Conservation (phyloP, 2,329 filamentous ascomycete species). For the Xylaria sp. region DNA sequence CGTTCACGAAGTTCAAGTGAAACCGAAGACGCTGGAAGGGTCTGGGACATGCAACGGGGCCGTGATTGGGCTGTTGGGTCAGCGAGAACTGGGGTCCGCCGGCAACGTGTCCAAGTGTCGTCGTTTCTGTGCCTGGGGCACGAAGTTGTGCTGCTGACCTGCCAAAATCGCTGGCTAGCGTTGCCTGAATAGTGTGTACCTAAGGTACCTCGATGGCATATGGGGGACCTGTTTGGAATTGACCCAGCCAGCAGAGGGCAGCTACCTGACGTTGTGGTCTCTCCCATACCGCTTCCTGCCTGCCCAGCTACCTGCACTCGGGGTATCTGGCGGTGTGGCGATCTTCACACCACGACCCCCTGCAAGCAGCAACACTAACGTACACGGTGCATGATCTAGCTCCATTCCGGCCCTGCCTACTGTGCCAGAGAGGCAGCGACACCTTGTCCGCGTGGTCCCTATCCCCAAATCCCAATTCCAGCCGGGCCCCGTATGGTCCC, state of each 20-base stretch:
- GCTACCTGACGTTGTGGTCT: slow-evolving; percentile 42
- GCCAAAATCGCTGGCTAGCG: slow-evolving; percentile 29
- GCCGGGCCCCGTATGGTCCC: background rate
- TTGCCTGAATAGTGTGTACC: slow-evolving; percentile 16
- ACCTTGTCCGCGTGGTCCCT: slow-evolving; percentile 40
- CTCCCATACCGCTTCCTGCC: slow-evolving; percentile 29
- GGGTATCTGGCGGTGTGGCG: slow-evolving; percentile 49
- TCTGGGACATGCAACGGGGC: slow-evolving; percentile 46
- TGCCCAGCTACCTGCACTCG: slow-evolving; percentile 38
- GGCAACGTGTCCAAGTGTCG: slow-evolving; percentile 48
- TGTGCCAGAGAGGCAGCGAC: slow-evolving; percentile 24
- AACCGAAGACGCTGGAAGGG: slow-evolving; percentile 55
- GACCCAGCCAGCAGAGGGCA: slow-evolving; percentile 18
- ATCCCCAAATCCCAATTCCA: background rate
- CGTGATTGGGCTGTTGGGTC: slow-evolving; percentile 29
- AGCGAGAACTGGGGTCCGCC: slow-evolving; percentile 33
- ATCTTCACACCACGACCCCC: slow-evolving; percentile 36
- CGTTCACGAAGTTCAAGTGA: slow-evolving; percentile 46
- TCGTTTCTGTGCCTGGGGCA: slow-evolving; percentile 33
- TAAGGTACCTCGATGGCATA: background rate
- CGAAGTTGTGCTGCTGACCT: slow-evolving; percentile 11
- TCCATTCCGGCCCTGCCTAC: slow-evolving; percentile 18
- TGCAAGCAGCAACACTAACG: slow-evolving; percentile 42
- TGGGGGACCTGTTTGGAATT: slow-evolving; percentile 6
- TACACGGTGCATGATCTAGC: slow-evolving; percentile 46